phyloP scores from a whole-genome alignment of 1,284 basidiomycete genomes.

The Grifola frondosa region DNA sequence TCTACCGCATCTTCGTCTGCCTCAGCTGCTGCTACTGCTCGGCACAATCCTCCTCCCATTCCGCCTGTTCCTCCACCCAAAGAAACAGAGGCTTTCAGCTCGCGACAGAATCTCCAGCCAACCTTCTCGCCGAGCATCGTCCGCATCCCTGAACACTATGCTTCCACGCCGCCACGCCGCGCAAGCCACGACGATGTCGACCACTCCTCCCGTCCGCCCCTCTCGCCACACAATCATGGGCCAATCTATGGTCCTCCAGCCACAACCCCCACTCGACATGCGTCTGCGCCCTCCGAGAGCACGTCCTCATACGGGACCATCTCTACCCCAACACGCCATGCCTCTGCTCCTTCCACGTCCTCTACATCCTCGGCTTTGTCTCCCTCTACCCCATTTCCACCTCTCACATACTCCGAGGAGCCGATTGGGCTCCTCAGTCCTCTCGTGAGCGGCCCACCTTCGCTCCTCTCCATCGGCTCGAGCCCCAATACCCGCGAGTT shows the following conservation, averaged over 20 bases:
- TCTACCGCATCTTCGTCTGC: conserved; percentile 11
- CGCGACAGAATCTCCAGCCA: conserved; percentile 50
- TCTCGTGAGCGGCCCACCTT: conserved; percentile 41
- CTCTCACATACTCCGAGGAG: conserved; percentile 49
- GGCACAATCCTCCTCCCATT: conserved; percentile 1
- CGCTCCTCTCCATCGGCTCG: conserved; percentile 11
- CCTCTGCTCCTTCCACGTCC: conserved; percentile 14
- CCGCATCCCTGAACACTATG: conserved; percentile 61
- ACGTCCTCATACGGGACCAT: conserved; percentile 10
- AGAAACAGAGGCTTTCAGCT: conserved; percentile 46
- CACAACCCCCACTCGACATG: too few relatives aligned
- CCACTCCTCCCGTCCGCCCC: conserved; percentile 14
- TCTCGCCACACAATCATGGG: conserved; percentile 18
- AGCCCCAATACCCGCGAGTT: conserved; percentile 30
- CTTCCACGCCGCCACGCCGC: conserved; percentile 15
- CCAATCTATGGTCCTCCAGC: conserved; percentile 26
- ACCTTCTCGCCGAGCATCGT: conserved; percentile 67
- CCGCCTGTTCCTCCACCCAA: too few relatives aligned
- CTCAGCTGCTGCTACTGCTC: conserved; percentile 11
- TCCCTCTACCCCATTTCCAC: conserved; percentile 19
- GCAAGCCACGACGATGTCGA: conserved; percentile 10
- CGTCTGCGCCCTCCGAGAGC: conserved; percentile 22
- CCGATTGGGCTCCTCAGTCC: conserved; percentile 54
- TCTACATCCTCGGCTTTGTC: conserved; percentile 28
- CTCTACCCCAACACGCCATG: conserved; percentile 4